phyloP scores from a whole-genome alignment of 179 eudicot genomes.

The Monotropa hypopitys region DNA sequence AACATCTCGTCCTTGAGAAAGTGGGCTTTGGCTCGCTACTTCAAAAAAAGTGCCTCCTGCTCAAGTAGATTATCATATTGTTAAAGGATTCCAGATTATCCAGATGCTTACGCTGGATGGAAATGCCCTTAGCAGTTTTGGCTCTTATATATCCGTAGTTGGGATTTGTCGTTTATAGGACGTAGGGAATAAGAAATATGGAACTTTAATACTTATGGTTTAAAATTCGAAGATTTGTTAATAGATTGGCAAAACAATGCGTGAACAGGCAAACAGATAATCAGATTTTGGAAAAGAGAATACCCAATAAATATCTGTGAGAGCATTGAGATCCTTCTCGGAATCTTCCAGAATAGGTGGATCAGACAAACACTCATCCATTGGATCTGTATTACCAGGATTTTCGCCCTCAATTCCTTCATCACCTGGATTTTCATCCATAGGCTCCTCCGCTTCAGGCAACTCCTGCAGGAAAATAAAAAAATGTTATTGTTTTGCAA shows the following conservation, averaged over 20 bases:
- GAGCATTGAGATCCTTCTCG: constrained; percentile 34
- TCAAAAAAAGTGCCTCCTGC: no score
- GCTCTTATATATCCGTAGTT: neutral
- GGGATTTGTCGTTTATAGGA: neutral
- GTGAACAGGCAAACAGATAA: neutral
- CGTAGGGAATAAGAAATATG: neutral
- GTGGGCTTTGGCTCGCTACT: no score
- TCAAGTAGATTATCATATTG: no score
- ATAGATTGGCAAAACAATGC: neutral
- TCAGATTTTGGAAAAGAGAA: neutral
- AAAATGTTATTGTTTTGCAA: neutral
- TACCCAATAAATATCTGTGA: constrained; percentile 83
- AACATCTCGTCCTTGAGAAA: no score
- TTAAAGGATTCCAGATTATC: no score
- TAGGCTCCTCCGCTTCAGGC: no score
- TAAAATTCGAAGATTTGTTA: neutral
- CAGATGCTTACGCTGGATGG: neutral
- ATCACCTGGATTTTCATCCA: constrained; percentile 5
- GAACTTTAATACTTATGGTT: neutral
- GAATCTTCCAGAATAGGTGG: constrained; percentile 20
- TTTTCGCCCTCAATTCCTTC: constrained; percentile 3
- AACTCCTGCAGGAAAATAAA: neutral
- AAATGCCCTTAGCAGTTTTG: neutral
- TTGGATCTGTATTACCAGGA: constrained; percentile 21
- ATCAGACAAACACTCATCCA: constrained; percentile 38